Percentiles rank a stretch among this genome's conserved stretches.
These are phyloP conservation scores for Gracilaria vermiculophylla DNA, from an alignment of 23 red algal species.

Conservation along the genomic window DNA sequence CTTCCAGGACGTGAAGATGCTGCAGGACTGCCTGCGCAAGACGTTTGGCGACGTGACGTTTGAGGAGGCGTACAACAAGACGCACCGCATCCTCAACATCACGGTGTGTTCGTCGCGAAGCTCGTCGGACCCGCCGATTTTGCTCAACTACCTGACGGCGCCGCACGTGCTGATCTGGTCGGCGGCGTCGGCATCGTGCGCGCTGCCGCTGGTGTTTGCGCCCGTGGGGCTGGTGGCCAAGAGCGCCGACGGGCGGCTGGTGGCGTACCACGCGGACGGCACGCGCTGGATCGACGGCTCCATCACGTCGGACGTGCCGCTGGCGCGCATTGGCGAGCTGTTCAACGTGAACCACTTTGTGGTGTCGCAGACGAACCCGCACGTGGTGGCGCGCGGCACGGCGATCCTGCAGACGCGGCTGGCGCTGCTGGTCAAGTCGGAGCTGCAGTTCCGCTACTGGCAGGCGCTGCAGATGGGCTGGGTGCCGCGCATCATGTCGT, in stretches of 20 bases:
- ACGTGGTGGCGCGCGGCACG: conserved; percentile 67
- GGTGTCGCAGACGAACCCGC: conserved; percentile 92
- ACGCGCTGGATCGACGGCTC: conserved; percentile 88
- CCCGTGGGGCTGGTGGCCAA: conserved; percentile 85
- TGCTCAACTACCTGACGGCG: conserved; percentile 96
- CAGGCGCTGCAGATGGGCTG: conserved; percentile 87
- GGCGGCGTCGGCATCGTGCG: conserved; percentile 84
- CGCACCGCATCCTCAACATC: conserved; percentile 96
- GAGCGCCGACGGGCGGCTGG: conserved; percentile 61
- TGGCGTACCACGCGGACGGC: conserved; percentile 76
- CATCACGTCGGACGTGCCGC: conserved; percentile 89
- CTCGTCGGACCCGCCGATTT: conserved; percentile 66
- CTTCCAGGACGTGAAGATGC: conserved; percentile 78
- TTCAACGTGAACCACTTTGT: conserved; percentile 99
- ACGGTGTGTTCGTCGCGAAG: conserved; percentile 83
- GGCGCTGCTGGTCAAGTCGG: conserved; percentile 72
- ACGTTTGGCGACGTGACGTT: conserved; percentile 95
- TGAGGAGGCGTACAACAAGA: conserved; percentile 91
- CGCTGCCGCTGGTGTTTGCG: conserved; percentile 88
- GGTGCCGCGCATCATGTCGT: conserved; percentile 58
- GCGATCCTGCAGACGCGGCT: conserved; percentile 79
- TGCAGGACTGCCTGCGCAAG: conserved; percentile 78
- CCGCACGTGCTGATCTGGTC: conserved; percentile 97
- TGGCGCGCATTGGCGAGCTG: conserved; percentile 88
- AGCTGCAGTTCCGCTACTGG: conserved; percentile 92